Conservation (phyloP, 2,329 filamentous ascomycete species). For the Proliferodiscus dingleyae region DNA sequence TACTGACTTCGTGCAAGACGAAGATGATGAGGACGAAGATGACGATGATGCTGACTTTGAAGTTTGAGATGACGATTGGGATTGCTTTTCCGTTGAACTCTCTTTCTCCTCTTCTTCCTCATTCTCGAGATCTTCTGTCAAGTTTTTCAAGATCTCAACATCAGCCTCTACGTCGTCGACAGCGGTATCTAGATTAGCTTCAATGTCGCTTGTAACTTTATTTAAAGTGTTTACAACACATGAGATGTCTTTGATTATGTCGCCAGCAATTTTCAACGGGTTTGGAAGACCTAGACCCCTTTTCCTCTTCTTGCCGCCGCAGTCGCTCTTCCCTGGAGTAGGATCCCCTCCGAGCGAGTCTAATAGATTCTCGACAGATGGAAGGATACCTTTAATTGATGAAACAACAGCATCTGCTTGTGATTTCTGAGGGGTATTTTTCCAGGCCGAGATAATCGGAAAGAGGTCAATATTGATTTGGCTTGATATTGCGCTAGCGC, state of each 20-base stretch:
- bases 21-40: too few species aligned
- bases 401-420: neutral
- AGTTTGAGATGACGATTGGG: too few species aligned
- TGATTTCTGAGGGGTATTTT: neutral
- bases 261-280: neutral
- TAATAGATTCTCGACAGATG: neutral
- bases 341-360: neutral
- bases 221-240: neutral
- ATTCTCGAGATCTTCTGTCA: neutral
- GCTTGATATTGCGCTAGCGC: neutral
- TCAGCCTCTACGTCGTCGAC: neutral
- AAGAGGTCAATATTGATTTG: neutral
- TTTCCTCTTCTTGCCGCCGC: neutral
- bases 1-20: too few species aligned
- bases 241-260: neutral
- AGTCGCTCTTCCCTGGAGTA: neutral
- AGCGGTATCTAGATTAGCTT: neutral
- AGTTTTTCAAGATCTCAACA: neutral
- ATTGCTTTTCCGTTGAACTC: too few species aligned
- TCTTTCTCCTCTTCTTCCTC: neutral
- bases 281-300: neutral
- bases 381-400: neutral
- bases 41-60: too few species aligned
- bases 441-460: neutral
- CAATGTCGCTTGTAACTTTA: neutral